Evolutionary conservation across 2,329 filamentous ascomycete genomes (phyloP), one percentile per base, ranked within the genome.

Genomic region (Phaeosphaeriaceae sp.): DNA sequence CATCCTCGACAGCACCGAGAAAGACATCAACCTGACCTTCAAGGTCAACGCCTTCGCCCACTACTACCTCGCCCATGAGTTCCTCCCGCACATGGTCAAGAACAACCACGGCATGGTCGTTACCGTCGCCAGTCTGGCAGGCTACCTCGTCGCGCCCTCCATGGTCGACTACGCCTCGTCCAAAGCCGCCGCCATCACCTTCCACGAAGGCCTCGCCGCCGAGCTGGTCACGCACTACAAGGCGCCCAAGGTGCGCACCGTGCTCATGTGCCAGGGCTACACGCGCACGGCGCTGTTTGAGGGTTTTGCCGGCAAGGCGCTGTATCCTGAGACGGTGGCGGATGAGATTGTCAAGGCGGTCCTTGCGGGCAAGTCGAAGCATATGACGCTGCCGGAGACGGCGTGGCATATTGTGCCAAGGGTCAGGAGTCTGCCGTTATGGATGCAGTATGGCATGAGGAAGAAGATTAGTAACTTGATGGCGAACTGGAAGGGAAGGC

Each of bases 31-130:
- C 40, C 85, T 88, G 67, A 90, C 88, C 51, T 91, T 92, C 73
- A 87, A 88, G 58, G 87, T 92, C 66, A 93, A 92, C 77, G 81
- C 87, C 0, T 73, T 92, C 31, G 82, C 87, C 2, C 89, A 89
- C 76, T 91, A 86, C 80, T 88, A 84, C 81, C 82, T 88, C n/a
- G 78, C 84, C 7, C 85, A 87, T 70, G 84, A 88, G 56, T 92
- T 92, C 76, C 79, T 93, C 1, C 90, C 90, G 0, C 72, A 78
- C 63, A 89, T 93, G 83, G 76, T 89, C 51, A 71, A 76, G 7
- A 71, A 71, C 13, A 87, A 91, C 77, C 89, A 92, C 77, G 90
- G 90, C 58, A 90, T 90, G 83, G 75, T 92, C 42, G 88, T 92
- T 21, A 92, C 88, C 0, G 83, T 92, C 21, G 86, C 90, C 15